These are phyloP conservation scores for Thermomucor indicae-seudaticae DNA, from an alignment of 371 early-diverging fungal species.

Conservation along the genomic window DNA sequence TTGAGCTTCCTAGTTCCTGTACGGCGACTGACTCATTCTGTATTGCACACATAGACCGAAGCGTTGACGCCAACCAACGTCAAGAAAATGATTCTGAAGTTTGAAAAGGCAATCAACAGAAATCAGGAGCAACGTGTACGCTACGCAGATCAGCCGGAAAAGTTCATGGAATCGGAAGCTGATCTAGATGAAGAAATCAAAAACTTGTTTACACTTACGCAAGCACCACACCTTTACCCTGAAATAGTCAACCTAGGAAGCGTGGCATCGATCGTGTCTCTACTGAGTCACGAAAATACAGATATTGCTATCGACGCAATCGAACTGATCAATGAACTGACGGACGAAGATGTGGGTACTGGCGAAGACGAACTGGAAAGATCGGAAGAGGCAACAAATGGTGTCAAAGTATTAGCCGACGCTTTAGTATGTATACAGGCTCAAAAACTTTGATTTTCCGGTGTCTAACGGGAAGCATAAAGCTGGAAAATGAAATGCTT, in stretches of 20 bases:
- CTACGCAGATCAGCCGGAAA: slow-evolving; percentile 73
- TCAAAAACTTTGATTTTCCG: neutral
- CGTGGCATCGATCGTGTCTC: slow-evolving; percentile 59
- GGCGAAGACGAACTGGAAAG: slow-evolving; percentile 55
- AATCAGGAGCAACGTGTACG: slow-evolving; percentile 88
- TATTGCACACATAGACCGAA: slow-evolving; percentile 28
- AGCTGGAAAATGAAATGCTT: slow-evolving; percentile 70
- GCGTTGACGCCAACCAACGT: slow-evolving; percentile 60
- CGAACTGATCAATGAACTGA: slow-evolving; percentile 83
- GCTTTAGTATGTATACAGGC: slow-evolving; percentile 50
- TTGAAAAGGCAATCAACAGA: slow-evolving; percentile 82
- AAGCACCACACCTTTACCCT: slow-evolving; percentile 78
- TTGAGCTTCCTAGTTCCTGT: neutral
- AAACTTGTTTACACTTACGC: slow-evolving; percentile 65
- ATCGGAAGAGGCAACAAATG: slow-evolving; percentile 60
- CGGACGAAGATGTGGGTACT: slow-evolving; percentile 84
- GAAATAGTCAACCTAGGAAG: slow-evolving; percentile 68
- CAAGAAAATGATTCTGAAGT: slow-evolving; percentile 72
- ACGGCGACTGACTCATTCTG: too few species aligned
- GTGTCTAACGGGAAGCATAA: neutral
- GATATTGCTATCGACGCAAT: slow-evolving; percentile 87
- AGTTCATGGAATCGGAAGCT: slow-evolving; percentile 92
- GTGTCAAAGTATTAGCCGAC: slow-evolving; percentile 66
- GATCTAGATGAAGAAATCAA: slow-evolving; percentile 90
- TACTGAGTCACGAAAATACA: slow-evolving; percentile 90